Evolutionary conservation across 2,329 filamentous ascomycete genomes (phyloP).

Genomic region (Stagonosporopsis rhizophila): DNA sequence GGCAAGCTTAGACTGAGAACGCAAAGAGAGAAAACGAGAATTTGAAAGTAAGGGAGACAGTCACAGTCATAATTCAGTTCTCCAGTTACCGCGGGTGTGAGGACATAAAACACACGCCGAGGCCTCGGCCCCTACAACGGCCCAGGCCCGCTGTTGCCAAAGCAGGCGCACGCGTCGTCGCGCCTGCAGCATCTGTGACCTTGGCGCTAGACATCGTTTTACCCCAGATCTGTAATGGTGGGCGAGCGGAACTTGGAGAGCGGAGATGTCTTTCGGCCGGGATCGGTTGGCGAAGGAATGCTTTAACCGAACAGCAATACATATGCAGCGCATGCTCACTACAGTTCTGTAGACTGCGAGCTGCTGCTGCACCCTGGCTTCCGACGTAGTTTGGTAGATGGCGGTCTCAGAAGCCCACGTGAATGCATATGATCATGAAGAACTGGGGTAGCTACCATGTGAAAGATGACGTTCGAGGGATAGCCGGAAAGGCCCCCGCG

Average conservation of each 20-base stretch:
- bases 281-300: constrained; percentile 34
- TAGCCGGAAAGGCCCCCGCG: constrained; percentile 34
- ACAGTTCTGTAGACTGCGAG: not conserved
- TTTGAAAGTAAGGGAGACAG: constrained; percentile 21
- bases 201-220: constrained; percentile 31
- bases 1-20: constrained; percentile 3
- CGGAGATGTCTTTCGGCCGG: constrained; percentile 37
- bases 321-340: not conserved
- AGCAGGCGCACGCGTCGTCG: constrained; percentile 32
- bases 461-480: constrained; percentile 44
- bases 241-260: constrained; percentile 44
- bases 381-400: constrained; percentile 15
- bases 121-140: constrained; percentile 42
- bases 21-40: constrained; percentile 10
- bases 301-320: constrained; percentile 15
- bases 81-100: constrained; percentile 41
- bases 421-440: constrained; percentile 6
- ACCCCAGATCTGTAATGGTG: constrained; percentile 44
- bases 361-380: not conserved
- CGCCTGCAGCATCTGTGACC: constrained; percentile 22
- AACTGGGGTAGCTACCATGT: constrained; percentile 29
- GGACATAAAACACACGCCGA: constrained; percentile 36
- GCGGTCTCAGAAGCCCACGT: constrained; percentile 3
- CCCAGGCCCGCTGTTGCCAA: constrained; percentile 20
- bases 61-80: constrained; percentile 37